Base-by-base conservation (phyloP, 805 yeast species). In the Candida maris region DNA sequence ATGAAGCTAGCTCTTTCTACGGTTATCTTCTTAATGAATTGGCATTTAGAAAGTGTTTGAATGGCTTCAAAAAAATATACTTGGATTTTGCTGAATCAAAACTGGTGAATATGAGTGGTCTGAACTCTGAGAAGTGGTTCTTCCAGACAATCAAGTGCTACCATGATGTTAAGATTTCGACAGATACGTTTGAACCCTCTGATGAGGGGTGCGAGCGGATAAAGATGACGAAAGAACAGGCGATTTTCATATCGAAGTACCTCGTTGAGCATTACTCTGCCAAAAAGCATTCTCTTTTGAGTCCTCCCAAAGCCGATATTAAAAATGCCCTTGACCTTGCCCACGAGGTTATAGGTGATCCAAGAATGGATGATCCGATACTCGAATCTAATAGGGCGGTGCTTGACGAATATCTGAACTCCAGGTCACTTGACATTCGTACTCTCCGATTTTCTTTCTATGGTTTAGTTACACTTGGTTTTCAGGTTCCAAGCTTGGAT, bases 61-160 rank as follows among this genome's bases (percentile, higher is more conserved):
- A 79, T 34, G 57, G 73, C 3, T 71, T 81, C 0, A 56, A 70
- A 19, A 89, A 94, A 0, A 59, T 64, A 6, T 80, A 89, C 42
- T 62, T 93, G 34, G 65, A 68, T 13, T 60, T 83, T 19, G 65
- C 81, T 1, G 82, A 87, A 46, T 64, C 67, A 6, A 67, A 73
- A 14, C 60, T 84, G 22, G 63, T 76, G 12, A 47, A 62, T 1
- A 57, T 73, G 19, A 61, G 67, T 6, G 56, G 61, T 55, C 34
- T 42, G 15, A 70, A 69, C 4, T 70, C 83, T 2, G 89, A 83
- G 30, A 67, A 68, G 6, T 93, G 87, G 30, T 56, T 91, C 31
- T 70, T 86, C 6, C 97, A 91, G 51, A 70, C 86, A 22, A 60
- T 93, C 16, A 70, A 78, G 44, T 93, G 98, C 55, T 71, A 84